A percentile compares a stretch with the other conserved stretches of the same genome.
phyloP scores from a whole-genome alignment of 768 basidiomycete genomes.

The Lactarius hengduanensis region DNA sequence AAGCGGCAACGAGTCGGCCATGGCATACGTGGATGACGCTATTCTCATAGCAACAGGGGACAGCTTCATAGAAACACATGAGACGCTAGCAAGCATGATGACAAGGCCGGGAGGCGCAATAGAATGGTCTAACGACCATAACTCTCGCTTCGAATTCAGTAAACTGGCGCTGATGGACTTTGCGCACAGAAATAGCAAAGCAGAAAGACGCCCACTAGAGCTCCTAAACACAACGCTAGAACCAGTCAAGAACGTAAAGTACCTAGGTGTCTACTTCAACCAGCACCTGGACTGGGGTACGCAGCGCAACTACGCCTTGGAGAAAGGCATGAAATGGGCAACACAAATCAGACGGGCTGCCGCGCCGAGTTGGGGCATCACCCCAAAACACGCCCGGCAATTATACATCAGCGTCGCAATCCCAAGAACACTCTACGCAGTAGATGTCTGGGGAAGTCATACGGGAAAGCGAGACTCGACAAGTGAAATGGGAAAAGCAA shows the following conservation, averaged over 20 bases:
- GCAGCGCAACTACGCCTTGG: too few species aligned
- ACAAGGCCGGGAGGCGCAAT: not conserved
- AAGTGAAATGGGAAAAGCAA: too few species aligned
- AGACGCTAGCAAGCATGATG: not conserved
- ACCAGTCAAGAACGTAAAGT: not conserved
- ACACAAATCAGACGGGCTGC: too few species aligned
- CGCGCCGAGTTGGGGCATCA: too few species aligned
- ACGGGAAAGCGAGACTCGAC: too few species aligned
- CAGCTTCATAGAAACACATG: slow-evolving; percentile 28
- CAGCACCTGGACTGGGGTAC: slow-evolving; percentile 9
- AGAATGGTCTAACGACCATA: not conserved
- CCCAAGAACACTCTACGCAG: too few species aligned
- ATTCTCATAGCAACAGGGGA: slow-evolving; percentile 32
- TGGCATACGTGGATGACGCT: slow-evolving; percentile 6
- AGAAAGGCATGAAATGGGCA: too few species aligned
- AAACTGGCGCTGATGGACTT: slow-evolving; percentile 16
- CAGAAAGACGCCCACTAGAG: fast-evolving
- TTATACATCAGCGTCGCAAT: too few species aligned
- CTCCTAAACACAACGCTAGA: fast-evolving
- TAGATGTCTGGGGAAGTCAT: too few species aligned
- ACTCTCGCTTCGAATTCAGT: not conserved
- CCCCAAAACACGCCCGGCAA: too few species aligned
- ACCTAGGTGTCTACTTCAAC: slow-evolving; percentile 6
- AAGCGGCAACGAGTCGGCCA: not conserved
- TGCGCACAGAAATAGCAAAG: not conserved